Conservation (phyloP, 2,329 filamentous ascomycete species). For the Nakataea oryzae region DNA sequence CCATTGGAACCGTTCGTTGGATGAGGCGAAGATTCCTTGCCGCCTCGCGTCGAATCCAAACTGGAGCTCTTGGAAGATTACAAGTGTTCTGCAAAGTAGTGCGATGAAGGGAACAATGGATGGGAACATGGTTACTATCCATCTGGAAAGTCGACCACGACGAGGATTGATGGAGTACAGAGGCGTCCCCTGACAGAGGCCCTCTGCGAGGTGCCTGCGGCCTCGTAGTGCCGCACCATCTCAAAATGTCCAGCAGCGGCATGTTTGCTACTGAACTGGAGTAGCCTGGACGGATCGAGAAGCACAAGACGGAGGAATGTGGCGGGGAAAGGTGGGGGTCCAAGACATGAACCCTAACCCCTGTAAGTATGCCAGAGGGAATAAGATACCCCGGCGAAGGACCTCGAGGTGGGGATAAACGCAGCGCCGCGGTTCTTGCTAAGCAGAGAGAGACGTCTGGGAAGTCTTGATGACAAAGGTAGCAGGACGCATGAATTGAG, state of each 20-base stretch:
- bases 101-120: neutral
- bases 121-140: neutral
- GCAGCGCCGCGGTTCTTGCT: too few relatives aligned
- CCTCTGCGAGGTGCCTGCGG: too few relatives aligned
- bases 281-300: neutral
- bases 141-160: neutral
- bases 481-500: too few relatives aligned
- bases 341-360: neutral
- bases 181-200: too few relatives aligned
- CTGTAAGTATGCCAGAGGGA: neutral
- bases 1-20: neutral
- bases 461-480: neutral
- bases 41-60: too few relatives aligned
- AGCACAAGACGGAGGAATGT: neutral
- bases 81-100: neutral
- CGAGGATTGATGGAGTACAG: too few relatives aligned
- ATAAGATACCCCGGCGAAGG: neutral
- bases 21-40: neutral
- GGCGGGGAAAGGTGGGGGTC: neutral
- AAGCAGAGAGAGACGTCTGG: too few relatives aligned
- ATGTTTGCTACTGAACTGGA: neutral
- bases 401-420: too few relatives aligned
- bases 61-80: neutral
- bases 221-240: too few relatives aligned
- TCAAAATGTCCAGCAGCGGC: neutral